Percentiles rank a stretch among this genome's conserved stretches.
These are phyloP conservation scores for Zasmidium citrigriseum DNA, from an alignment of 2,329 filamentous ascomycete species.

Conservation along the genomic window DNA sequence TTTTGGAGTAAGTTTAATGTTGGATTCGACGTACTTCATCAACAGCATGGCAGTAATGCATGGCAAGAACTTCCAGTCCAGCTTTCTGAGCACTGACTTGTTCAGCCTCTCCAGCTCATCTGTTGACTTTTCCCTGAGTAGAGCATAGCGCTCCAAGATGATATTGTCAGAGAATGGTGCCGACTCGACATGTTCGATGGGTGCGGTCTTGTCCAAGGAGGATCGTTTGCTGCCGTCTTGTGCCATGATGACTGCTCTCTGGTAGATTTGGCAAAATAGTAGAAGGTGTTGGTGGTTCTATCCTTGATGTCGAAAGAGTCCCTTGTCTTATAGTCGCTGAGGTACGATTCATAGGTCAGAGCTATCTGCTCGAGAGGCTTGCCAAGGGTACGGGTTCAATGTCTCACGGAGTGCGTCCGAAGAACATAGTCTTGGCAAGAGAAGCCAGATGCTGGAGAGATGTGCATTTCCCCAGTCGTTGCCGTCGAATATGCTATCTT, in stretches of 20 bases:
- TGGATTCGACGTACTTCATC: slow-evolving; percentile 6
- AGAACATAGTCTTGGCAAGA: too few species aligned
- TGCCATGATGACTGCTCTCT: background rate
- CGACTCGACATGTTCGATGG: background rate
- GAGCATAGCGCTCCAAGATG: slow-evolving; percentile 10
- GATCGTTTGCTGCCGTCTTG: background rate
- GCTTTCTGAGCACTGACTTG: slow-evolving; percentile 13
- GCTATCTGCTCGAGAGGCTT: too few species aligned
- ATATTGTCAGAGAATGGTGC: background rate
- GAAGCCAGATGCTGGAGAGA: too few species aligned
- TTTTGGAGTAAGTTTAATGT: background rate
- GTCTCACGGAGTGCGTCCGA: too few species aligned
- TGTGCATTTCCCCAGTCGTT: too few species aligned
- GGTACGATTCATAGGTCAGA: too few species aligned
- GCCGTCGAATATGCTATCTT: too few species aligned
- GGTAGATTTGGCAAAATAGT: too few species aligned
- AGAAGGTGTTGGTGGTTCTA: too few species aligned
- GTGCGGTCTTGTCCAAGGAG: slow-evolving; percentile 9
- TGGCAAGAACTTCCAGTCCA: slow-evolving; percentile 18
- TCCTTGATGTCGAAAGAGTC: too few species aligned
- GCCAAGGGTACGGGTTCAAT: too few species aligned
- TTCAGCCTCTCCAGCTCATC: slow-evolving; percentile 10
- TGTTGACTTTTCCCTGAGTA: slow-evolving; percentile 10
- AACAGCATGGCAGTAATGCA: slow-evolving; percentile 14
- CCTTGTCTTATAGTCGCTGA: too few species aligned